phyloP scores from a whole-genome alignment of 305 asterid genomes.

The Solanum hybrid region DNA sequence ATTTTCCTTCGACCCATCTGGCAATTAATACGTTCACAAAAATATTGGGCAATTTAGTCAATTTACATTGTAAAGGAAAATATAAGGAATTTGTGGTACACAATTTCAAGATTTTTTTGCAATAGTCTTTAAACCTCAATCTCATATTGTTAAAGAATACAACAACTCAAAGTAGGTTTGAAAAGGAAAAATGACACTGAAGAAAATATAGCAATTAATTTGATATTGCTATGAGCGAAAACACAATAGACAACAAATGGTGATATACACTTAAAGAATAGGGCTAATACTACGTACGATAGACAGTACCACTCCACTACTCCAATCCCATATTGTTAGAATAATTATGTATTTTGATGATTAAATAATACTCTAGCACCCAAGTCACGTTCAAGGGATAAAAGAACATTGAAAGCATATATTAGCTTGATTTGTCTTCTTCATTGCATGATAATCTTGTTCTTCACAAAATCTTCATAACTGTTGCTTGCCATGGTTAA shows the following conservation, averaged over 20 bases:
- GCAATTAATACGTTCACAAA: background rate
- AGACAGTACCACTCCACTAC: background rate
- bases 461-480: too few species aligned
- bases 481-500: too few species aligned
- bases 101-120: background rate
- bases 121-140: background rate
- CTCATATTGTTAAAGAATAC: background rate
- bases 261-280: background rate
- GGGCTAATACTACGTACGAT: background rate
- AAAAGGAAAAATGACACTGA: background rate
- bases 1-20: background rate
- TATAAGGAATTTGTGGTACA: background rate
- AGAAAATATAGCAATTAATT: background rate
- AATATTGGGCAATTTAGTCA: background rate
- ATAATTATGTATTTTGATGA: background rate
- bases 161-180: background rate
- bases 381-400: background rate
- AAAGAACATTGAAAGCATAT: background rate
- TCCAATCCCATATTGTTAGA: background rate
- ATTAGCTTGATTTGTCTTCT: too few species aligned
- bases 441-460: too few species aligned
- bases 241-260: background rate
- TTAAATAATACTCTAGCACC: background rate
- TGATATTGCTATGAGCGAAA: background rate
- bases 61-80: background rate